Conservation (phyloP, 495 filamentous ascomycete species). For the Corynascus novoguineensis region DNA sequence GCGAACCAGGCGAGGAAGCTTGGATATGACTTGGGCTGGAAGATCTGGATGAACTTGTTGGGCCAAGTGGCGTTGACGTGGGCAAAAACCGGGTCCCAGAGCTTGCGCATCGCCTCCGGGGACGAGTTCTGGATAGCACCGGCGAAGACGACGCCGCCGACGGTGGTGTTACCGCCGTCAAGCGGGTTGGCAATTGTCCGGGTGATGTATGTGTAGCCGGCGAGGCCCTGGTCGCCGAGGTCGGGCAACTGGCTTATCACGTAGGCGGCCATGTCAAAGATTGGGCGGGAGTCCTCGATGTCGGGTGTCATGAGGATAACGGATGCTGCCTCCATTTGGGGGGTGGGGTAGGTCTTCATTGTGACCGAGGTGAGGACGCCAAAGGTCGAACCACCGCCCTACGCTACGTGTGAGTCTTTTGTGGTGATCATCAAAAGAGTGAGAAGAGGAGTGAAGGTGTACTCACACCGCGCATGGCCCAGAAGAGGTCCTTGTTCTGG, state of each 20-base stretch:
- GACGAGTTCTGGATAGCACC: constrained; percentile 26
- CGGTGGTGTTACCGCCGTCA: constrained; percentile 22
- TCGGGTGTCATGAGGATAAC: constrained; percentile 17
- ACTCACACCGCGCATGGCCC: constrained; percentile 57
- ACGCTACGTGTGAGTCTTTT: neutral
- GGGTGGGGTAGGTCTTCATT: constrained; percentile 34
- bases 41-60: constrained; percentile 29
- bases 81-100: constrained; percentile 37
- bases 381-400: constrained; percentile 61
- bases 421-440: neutral
- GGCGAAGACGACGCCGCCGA: constrained; percentile 30
- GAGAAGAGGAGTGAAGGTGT: neutral
- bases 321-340: constrained; percentile 19
- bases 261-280: constrained; percentile 35
- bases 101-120: constrained; percentile 35
- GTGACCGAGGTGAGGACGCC: constrained; percentile 57
- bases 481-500: constrained; percentile 58
- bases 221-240: constrained; percentile 34
- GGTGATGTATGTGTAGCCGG: constrained; percentile 33
- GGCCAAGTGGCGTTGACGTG: constrained; percentile 45
- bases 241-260: constrained; percentile 34
- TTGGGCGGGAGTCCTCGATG: constrained; percentile 6
- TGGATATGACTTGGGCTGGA: constrained; percentile 38
- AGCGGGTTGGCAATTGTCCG: constrained; percentile 25
- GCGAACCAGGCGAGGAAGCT: constrained; percentile 47